phyloP scores from a whole-genome alignment of 2,329 filamentous ascomycete species.

The Fusarium redolens region DNA sequence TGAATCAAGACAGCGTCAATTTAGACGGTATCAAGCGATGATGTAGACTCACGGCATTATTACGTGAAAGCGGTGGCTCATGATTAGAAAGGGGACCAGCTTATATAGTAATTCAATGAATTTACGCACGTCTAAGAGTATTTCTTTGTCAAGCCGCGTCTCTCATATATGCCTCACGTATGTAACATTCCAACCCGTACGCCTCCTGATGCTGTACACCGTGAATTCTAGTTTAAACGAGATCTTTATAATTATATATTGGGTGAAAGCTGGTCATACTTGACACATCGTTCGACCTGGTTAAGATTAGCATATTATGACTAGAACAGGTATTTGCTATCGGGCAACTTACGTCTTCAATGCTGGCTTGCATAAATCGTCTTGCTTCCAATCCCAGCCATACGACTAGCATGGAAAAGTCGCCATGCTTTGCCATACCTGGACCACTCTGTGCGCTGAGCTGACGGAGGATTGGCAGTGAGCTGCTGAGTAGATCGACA shows the following conservation, averaged over 20 bases:
- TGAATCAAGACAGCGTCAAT: constrained; percentile 11
- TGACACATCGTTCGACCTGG: constrained; percentile 87
- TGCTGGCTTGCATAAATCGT: constrained; percentile 87
- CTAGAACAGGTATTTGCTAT: neutral
- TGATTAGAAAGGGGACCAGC: neutral
- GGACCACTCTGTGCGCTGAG: constrained; percentile 82
- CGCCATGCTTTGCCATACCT: constrained; percentile 75
- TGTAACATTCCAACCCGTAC: constrained; percentile 8
- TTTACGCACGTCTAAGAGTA: constrained; percentile 11
- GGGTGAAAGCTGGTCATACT: constrained; percentile 87
- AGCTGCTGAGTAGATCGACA: constrained; percentile 85
- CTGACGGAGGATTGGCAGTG: constrained; percentile 89
- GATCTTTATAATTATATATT: constrained; percentile 72
- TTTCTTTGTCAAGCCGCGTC: neutral
- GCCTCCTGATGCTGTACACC: constrained; percentile 28
- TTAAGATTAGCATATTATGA: neutral
- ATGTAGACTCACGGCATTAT: neutral
- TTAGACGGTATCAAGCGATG: constrained; percentile 13
- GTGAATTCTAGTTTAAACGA: constrained; percentile 5
- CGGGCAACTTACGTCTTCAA: constrained; percentile 77
- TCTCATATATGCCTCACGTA: neutral
- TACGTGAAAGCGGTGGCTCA: neutral
- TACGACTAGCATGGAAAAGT: constrained; percentile 87
- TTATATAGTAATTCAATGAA: constrained; percentile 6
- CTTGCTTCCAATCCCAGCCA: constrained; percentile 93